Evolutionary conservation across 768 basidiomycete genomes (phyloP).

Genomic region (Pleurotus ostreatus): DNA sequence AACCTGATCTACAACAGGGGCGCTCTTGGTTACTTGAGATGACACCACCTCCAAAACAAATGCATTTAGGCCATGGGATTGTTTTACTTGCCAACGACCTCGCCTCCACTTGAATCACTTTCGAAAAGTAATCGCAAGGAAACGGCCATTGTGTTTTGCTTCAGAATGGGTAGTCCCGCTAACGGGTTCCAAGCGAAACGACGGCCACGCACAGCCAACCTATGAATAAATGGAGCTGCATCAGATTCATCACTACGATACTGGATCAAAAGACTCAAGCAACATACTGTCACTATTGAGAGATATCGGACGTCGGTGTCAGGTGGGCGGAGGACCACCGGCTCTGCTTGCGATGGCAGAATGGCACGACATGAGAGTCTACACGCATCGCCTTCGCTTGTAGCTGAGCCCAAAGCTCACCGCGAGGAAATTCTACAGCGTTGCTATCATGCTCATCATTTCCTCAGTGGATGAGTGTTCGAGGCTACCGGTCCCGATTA

Average conservation of each 20-base stretch:
- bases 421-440: too few relatives aligned
- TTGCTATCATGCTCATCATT: too few relatives aligned
- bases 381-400: too few relatives aligned
- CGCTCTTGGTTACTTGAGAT: constrained; percentile 8
- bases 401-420: too few relatives aligned
- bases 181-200: not conserved
- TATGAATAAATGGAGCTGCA: not conserved
- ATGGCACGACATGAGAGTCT: too few relatives aligned
- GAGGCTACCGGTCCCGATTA: too few relatives aligned
- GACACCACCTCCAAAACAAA: not conserved
- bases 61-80: constrained; percentile 5
- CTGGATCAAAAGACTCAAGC: constrained; percentile 1
- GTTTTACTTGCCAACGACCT: not conserved
- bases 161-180: not conserved
- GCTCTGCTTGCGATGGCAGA: too few relatives aligned
- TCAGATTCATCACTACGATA: constrained; percentile 6
- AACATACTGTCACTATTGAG: constrained; percentile 1
- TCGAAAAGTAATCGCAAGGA: not conserved
- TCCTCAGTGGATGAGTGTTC: too few relatives aligned
- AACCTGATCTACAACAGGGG: constrained; percentile 8
- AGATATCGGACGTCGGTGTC: not conserved
- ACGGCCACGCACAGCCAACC: not conserved
- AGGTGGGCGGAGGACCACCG: too few relatives aligned
- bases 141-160: not conserved
- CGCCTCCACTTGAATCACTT: not conserved